Base-by-base conservation (phyloP, 139 green algal species). In the Gonium pectorale region DNA sequence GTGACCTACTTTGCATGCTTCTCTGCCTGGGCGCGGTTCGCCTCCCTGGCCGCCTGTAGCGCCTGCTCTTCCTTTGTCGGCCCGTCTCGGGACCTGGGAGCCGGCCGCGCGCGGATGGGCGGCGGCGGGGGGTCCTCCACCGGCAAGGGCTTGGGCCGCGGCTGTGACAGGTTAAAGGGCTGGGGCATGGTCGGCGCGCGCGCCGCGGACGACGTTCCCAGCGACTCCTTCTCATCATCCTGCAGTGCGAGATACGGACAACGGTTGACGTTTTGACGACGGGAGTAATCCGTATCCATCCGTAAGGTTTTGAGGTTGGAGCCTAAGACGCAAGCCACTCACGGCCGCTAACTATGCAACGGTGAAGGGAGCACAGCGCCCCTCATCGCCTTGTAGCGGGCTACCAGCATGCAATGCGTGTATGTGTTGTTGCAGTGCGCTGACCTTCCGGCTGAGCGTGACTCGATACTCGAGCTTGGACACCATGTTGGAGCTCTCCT, bases 161-260 rank as follows among this genome's bases (percentile, higher is more conserved):
- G 85, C 82, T 92, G 70, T 13, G 81, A 89, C 17, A 97, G 89
- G 43, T 94, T 95, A 88, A 97, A 97, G 19, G 92, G 92, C 85
- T 92, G 46, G 5, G 86, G 77, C 37, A 87, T 52, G 0, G 90
- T 95, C 43, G 69, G 73, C 26, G 40, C 54, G 37, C 71, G 71
- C 3, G 84, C 51, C 33, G 59, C 41, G 40, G 69, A 46, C 29
- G 64, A 43, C 1, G 79, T 85, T 11, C 41, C 79, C 7, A 83
- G 49, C 49, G 79, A 43, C 79, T 85, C 79, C 62, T 84, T 84
- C 33, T 75, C 78, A 13, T 78, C 79, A 1, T 73, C 60, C 62
- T 74, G 54, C 22, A 35, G n/a, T n/a, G n/a, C n/a, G n/a, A n/a
- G n/a, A n/a, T n/a, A n/a, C n/a, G n/a, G n/a, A n/a, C n/a, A n/a